Percentiles rank a stretch among this genome's conserved stretches.
These are phyloP conservation scores for Neonothopanus nambi DNA, from an alignment of 1,284 basidiomycete species.

Conservation along the genomic window DNA sequence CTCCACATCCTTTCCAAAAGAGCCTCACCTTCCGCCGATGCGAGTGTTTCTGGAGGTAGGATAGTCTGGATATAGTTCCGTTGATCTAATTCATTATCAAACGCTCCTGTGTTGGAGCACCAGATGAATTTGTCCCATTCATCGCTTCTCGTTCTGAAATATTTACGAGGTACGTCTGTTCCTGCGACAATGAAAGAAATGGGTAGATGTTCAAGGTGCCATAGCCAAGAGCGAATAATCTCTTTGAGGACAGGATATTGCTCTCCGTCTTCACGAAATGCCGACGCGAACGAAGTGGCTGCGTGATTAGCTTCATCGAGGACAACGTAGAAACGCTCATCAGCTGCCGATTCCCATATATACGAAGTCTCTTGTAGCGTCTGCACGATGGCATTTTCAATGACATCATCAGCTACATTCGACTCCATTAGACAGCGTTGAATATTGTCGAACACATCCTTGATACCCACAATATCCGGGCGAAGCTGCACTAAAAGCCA, in stretches of 20 bases:
- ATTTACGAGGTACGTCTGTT: conserved; percentile 6
- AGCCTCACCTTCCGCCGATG: neutral
- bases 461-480: no score
- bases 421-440: neutral
- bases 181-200: conserved; percentile 13
- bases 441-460: no score
- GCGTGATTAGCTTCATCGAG: conserved; percentile 4
- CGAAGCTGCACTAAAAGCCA: neutral
- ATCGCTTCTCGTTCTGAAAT: conserved; percentile 1
- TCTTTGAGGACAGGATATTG: conserved; percentile 1
- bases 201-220: conserved; percentile 1
- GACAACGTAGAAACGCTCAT: neutral
- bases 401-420: no score
- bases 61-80: conserved; percentile 2
- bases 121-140: conserved; percentile 11
- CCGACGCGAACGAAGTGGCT: neutral
- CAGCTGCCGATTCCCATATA: no score
- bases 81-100: conserved; percentile 7
- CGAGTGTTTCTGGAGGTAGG: conserved; percentile 1
- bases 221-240: conserved; percentile 2
- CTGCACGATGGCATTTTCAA: no score
- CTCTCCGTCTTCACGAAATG: neutral
- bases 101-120: conserved; percentile 13
- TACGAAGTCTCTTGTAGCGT: neutral
- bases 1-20: conserved; percentile 10